phyloP scores from a whole-genome alignment of 768 basidiomycete species.

The Leccinum longicurvipes region DNA sequence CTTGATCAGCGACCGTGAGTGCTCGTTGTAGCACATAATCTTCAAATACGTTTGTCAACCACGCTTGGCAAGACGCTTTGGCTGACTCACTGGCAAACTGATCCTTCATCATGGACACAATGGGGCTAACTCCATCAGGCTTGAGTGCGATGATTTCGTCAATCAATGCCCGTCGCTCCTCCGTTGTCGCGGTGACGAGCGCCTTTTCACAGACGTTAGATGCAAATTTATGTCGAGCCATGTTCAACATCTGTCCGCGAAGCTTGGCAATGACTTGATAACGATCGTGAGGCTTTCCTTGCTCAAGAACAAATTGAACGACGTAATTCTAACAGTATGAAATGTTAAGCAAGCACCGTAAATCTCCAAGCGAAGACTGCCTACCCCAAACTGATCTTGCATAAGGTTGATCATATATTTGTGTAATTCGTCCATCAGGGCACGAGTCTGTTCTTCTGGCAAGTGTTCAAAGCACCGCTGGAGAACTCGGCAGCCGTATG shows the following conservation, averaged over 20 bases:
- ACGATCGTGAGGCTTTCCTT: conserved; percentile 70
- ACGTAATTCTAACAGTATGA: conserved; percentile 76
- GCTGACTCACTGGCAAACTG: conserved; percentile 78
- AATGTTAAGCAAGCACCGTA: conserved; percentile 4
- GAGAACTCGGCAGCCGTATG: conserved; percentile 92
- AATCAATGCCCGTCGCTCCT: conserved; percentile 66
- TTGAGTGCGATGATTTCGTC: conserved; percentile 74
- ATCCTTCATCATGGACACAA: conserved; percentile 80
- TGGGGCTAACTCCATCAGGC: conserved; percentile 60
- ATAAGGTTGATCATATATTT: conserved; percentile 67
- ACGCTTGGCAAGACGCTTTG: not conserved
- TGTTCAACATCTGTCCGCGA: conserved; percentile 70
- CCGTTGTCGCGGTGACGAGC: conserved; percentile 58
- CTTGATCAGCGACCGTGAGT: conserved; percentile 60
- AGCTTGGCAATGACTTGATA: conserved; percentile 63
- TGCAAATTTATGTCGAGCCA: conserved; percentile 89
- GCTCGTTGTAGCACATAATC: conserved; percentile 88
- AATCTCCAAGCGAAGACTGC: conserved; percentile 22
- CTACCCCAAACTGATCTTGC: conserved; percentile 88
- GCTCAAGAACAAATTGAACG: conserved; percentile 87
- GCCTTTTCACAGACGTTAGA: conserved; percentile 97
- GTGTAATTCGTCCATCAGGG: conserved; percentile 81
- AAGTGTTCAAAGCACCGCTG: conserved; percentile 90
- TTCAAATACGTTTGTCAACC: conserved; percentile 26
- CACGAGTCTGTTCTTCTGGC: conserved; percentile 60